phyloP scores from a whole-genome alignment of 2,329 filamentous ascomycete genomes.

The Aureobasidium leucospermi region DNA sequence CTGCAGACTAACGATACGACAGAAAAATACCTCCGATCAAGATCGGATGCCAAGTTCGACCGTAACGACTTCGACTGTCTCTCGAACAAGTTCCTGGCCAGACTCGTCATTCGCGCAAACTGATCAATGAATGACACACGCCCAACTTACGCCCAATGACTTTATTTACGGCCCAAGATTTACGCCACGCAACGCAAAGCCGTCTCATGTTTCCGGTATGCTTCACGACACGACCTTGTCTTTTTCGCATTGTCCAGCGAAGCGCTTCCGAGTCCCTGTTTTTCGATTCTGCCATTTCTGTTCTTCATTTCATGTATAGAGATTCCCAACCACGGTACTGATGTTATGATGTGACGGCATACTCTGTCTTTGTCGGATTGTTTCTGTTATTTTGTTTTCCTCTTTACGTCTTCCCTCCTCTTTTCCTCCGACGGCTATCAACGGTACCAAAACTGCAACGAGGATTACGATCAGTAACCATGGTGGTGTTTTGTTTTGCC shows the following conservation, averaged over 20 bases:
- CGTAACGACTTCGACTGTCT: slow-evolving; percentile 88
- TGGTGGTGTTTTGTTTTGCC: background rate
- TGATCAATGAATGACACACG: slow-evolving; percentile 30
- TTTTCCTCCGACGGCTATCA: background rate
- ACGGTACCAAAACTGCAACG: background rate
- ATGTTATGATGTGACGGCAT: slow-evolving; percentile 8
- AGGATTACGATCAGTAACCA: background rate
- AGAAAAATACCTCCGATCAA: slow-evolving; percentile 82
- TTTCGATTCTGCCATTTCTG: background rate
- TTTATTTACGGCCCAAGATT: slow-evolving; percentile 11
- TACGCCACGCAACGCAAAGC: slow-evolving; percentile 1
- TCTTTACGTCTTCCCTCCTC: background rate
- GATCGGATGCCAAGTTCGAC: slow-evolving; percentile 76
- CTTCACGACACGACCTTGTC: slow-evolving; percentile 12
- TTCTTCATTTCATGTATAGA: slow-evolving; percentile 11
- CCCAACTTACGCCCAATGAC: slow-evolving; percentile 13
- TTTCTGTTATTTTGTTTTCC: background rate
- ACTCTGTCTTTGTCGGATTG: background rate
- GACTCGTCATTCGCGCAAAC: slow-evolving; percentile 92
- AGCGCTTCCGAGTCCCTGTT: background rate
- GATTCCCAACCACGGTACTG: background rate
- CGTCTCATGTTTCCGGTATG: slow-evolving; percentile 6
- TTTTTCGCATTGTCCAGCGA: slow-evolving; percentile 5
- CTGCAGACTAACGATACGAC: slow-evolving; percentile 21
- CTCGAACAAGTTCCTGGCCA: slow-evolving; percentile 95